phyloP scores from a whole-genome alignment of 2,329 filamentous ascomycete genomes.

The Sarocladium oryzae region DNA sequence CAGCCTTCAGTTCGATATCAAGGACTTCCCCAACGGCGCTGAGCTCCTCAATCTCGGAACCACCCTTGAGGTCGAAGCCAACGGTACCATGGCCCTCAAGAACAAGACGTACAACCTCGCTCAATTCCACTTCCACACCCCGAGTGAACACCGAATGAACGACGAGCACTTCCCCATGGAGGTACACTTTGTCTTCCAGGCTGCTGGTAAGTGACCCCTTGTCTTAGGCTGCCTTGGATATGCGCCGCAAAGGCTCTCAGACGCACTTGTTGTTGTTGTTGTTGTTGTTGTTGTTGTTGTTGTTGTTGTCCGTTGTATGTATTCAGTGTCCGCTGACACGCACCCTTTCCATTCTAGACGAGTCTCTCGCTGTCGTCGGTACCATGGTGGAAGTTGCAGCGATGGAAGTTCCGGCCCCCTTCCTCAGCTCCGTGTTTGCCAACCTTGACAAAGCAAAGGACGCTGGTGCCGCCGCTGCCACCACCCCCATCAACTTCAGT shows the following conservation, averaged over 20 bases:
- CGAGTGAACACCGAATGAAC: slow-evolving; percentile 47
- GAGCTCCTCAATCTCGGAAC: slow-evolving; percentile 40
- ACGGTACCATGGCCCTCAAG: slow-evolving; percentile 35
- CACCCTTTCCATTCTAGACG: slow-evolving; percentile 10
- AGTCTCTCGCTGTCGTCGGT: slow-evolving; percentile 25
- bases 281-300: no score
- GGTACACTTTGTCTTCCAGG: slow-evolving; percentile 35
- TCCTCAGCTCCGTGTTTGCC: slow-evolving; percentile 27
- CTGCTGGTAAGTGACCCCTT: slow-evolving; percentile 17
- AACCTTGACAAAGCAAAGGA: slow-evolving; percentile 29
- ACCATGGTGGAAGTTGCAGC: slow-evolving; percentile 28
- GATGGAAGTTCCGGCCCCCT: slow-evolving; percentile 14
- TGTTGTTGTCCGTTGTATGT: no score
- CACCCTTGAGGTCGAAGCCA: slow-evolving; percentile 39
- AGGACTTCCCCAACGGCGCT: slow-evolving; percentile 23
- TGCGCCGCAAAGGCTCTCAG: not conserved
- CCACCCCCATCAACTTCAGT: slow-evolving; percentile 31
- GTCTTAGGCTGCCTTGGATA: not conserved
- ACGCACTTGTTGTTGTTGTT: not conserved
- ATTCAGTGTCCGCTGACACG: not conserved
- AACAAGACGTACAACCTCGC: slow-evolving; percentile 33
- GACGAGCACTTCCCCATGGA: slow-evolving; percentile 32
- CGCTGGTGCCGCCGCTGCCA: slow-evolving; percentile 26
- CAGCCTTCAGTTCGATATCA: slow-evolving; percentile 25
- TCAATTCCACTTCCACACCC: slow-evolving; percentile 54